Percentiles rank a stretch among this genome's conserved stretches.
Evolutionary conservation across 768 basidiomycete genomes (phyloP).

Genomic region (Cantharellus anzutake): DNA sequence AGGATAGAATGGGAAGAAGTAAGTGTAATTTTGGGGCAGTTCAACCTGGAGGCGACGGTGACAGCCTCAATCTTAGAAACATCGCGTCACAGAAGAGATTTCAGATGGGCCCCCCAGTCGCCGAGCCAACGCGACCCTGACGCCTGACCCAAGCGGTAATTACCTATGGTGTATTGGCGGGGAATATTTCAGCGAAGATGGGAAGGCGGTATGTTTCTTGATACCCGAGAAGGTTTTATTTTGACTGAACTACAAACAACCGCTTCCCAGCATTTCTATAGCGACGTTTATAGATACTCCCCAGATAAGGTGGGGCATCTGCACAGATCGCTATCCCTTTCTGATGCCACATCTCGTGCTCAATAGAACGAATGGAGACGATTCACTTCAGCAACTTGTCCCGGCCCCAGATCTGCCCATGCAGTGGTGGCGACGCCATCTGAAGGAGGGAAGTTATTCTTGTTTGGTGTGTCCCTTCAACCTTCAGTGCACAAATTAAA

Average conservation of each 20-base stretch:
- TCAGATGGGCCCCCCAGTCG: slow-evolving; percentile 67
- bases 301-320: slow-evolving; percentile 43
- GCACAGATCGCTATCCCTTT: background rate
- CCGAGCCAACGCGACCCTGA: slow-evolving; percentile 68
- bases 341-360: background rate
- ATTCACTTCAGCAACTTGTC: slow-evolving; percentile 68
- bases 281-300: slow-evolving; percentile 70
- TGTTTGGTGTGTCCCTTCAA: slow-evolving; percentile 38
- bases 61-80: slow-evolving; percentile 13
- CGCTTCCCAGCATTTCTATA: slow-evolving; percentile 52
- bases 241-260: background rate
- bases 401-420: slow-evolving; percentile 77
- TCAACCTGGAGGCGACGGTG: background rate
- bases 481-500: background rate
- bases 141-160: slow-evolving; percentile 60
- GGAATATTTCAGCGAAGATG: slow-evolving; percentile 76
- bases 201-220: slow-evolving; percentile 39
- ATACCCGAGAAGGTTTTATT: background rate
- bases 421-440: slow-evolving; percentile 53
- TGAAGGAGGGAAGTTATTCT: slow-evolving; percentile 71
- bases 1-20: slow-evolving; percentile 61
- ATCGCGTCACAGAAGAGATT: slow-evolving; percentile 70
- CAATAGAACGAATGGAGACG: slow-evolving; percentile 71
- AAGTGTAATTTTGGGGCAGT: slow-evolving; percentile 2
- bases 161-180: slow-evolving; percentile 75